These are phyloP conservation scores for Boletus tomentosulus DNA, from an alignment of 768 basidiomycete genomes.

Conservation along the genomic window DNA sequence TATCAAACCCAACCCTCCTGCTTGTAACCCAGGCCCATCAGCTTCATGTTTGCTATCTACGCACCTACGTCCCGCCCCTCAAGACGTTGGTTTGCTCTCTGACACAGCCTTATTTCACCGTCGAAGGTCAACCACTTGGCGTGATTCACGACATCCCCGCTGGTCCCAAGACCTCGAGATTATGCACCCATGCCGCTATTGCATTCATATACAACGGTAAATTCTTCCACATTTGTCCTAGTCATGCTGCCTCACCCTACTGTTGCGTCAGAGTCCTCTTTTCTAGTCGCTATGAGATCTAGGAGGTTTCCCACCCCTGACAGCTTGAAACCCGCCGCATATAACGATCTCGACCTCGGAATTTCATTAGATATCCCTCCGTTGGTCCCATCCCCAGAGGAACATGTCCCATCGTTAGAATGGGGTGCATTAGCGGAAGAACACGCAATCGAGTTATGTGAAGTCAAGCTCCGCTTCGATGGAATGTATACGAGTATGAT, in stretches of 20 bases:
- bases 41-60: constrained; percentile 51
- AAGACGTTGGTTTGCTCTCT: constrained; percentile 50
- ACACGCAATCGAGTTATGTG: constrained; percentile 53
- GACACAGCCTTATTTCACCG: constrained; percentile 34
- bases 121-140: constrained; percentile 32
- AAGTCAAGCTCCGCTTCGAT: constrained; percentile 51
- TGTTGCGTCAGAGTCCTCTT: constrained; percentile 42
- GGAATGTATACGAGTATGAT: constrained; percentile 41
- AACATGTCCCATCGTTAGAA: constrained; percentile 25
- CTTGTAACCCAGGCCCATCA: constrained; percentile 63
- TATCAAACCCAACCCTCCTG: constrained; percentile 52
- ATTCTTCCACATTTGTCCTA: background rate
- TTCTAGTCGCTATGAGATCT: constrained; percentile 63
- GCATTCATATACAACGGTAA: constrained; percentile 58
- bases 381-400: constrained; percentile 15
- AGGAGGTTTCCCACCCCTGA: constrained; percentile 42
- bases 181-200: constrained; percentile 58
- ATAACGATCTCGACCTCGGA: constrained; percentile 42
- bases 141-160: constrained; percentile 27
- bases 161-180: constrained; percentile 37
- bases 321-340: constrained; percentile 19
- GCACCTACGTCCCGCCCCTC: constrained; percentile 40
- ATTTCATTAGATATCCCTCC: constrained; percentile 26
- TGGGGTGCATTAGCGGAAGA: constrained; percentile 63
- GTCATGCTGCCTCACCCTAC: background rate